Evolutionary conservation across 345 rosid species (phyloP).

Genomic region (Sonneratia caseolaris): DNA sequence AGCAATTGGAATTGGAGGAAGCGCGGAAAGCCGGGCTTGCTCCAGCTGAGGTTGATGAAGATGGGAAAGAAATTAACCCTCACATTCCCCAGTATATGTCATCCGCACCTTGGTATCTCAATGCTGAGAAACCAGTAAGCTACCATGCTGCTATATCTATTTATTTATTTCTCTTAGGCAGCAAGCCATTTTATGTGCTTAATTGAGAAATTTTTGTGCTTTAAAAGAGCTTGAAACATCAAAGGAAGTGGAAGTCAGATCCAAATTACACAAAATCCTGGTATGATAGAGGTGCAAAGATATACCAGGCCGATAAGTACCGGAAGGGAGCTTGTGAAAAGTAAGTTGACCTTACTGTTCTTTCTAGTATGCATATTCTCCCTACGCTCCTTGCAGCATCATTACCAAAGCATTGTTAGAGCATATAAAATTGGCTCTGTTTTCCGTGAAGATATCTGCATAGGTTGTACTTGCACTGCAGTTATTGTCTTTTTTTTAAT

Average conservation of each 20-base stretch:
- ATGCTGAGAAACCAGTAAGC: conserved; percentile 62
- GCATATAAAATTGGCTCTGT: neutral
- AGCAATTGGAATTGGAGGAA: conserved; percentile 61
- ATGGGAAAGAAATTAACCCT: conserved; percentile 58
- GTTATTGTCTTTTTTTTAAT: too few species aligned
- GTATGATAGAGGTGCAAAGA: conserved; percentile 66
- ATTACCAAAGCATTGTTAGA: neutral
- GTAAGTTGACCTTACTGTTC: conserved; percentile 23
- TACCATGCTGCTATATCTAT: neutral
- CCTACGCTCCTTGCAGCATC: neutral
- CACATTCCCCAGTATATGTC: conserved; percentile 72
- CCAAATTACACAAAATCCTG: conserved; percentile 71
- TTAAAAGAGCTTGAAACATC: conserved; percentile 64
- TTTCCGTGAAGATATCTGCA: neutral
- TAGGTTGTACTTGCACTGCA: neutral
- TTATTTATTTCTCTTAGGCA: neutral
- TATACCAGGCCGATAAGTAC: conserved; percentile 58
- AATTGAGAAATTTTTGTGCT: neutral
- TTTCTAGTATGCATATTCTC: neutral
- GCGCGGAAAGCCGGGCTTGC: conserved; percentile 73
- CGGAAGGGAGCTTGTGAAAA: conserved; percentile 68
- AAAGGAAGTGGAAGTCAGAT: conserved; percentile 75
- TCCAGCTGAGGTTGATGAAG: conserved; percentile 60
- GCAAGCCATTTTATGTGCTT: neutral
- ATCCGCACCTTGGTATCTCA: conserved; percentile 49